Evolutionary conservation across 1,284 basidiomycete species (phyloP).

Genomic region (Fistulinella cinereoalba): DNA sequence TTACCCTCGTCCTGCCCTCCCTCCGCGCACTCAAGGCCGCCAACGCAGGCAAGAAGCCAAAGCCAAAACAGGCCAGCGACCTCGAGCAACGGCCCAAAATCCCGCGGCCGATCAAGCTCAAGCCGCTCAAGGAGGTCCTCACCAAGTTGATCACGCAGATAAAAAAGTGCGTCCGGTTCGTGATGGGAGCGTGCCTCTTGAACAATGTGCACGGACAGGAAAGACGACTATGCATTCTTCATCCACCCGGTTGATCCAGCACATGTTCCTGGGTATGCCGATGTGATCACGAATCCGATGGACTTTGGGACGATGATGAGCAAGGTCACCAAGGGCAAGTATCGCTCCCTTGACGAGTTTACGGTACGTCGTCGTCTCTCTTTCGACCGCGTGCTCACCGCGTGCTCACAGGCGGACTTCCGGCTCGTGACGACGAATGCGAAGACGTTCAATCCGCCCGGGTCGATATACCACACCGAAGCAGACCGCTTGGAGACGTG

Average conservation of each 20-base stretch:
- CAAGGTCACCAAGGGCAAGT: slow-evolving; percentile 63
- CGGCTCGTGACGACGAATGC: slow-evolving; percentile 71
- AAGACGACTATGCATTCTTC: slow-evolving; percentile 86
- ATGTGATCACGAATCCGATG: slow-evolving; percentile 74
- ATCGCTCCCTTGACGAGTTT: slow-evolving; percentile 75
- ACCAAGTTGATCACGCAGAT: slow-evolving; percentile 64
- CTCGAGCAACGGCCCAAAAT: slow-evolving; percentile 39
- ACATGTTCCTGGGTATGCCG: slow-evolving; percentile 67
- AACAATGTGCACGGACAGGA: slow-evolving; percentile 45
- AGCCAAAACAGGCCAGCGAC: slow-evolving; percentile 20
- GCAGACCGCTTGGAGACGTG: slow-evolving; percentile 66
- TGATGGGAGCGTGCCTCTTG: not conserved
- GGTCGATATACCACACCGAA: slow-evolving; percentile 67
- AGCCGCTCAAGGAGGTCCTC: slow-evolving; percentile 73
- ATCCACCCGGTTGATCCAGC: slow-evolving; percentile 63
- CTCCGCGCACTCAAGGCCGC: slow-evolving; percentile 35
- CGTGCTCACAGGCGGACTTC: slow-evolving; percentile 54
- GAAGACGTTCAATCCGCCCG: slow-evolving; percentile 70
- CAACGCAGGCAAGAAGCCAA: slow-evolving; percentile 32
- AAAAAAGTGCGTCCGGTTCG: slow-evolving; percentile 53
- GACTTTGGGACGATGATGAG: slow-evolving; percentile 76
- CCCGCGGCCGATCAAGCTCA: slow-evolving; percentile 63
- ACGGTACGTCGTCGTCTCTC: slow-evolving; percentile 44
- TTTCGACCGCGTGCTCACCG: not conserved
- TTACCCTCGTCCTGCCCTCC: slow-evolving; percentile 51